Conservation (phyloP, 2,329 filamentous ascomycete genomes). For the Talaromyces verruculosus region DNA sequence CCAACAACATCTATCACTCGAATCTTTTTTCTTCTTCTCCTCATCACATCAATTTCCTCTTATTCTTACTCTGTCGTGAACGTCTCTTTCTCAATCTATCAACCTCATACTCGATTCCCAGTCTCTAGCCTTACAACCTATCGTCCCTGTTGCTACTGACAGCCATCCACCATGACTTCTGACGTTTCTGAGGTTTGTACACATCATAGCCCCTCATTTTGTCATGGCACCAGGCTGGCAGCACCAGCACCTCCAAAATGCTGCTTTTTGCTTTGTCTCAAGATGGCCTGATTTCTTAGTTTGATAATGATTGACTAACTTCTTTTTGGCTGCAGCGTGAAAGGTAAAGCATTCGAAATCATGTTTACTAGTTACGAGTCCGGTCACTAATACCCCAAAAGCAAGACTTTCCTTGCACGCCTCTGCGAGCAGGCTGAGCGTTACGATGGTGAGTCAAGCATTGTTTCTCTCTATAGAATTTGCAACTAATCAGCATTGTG, state of each 20-base stretch:
- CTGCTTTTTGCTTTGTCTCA: conserved; percentile 30
- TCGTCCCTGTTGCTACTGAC: conserved; percentile 14
- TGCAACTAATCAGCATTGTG: conserved; percentile 25
- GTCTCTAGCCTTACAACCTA: background rate
- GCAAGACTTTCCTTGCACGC: conserved; percentile 99
- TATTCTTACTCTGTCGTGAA: background rate
- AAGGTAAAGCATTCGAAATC: conserved; percentile 56
- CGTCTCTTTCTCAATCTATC: background rate
- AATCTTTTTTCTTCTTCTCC: conserved; percentile 18
- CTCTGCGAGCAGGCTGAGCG: conserved; percentile 99
- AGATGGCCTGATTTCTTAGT: background rate
- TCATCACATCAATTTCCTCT: background rate
- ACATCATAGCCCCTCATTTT: conserved; percentile 23
- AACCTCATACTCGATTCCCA: background rate
- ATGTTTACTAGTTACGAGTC: conserved; percentile 17
- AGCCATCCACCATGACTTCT: conserved; percentile 56
- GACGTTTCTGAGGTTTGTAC: conserved; percentile 65
- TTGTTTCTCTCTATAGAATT: background rate
- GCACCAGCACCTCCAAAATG: conserved; percentile 23
- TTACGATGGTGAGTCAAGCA: conserved; percentile 74
- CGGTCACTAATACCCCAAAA: conserved; percentile 50
- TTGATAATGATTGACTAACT: conserved; percentile 36
- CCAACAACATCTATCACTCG: conserved; percentile 15
- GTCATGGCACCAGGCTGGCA: conserved; percentile 28
- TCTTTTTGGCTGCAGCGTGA: conserved; percentile 58